Evolutionary conservation across 2,329 filamentous ascomycete species (phyloP).

Genomic region (Diaporthe destruens): DNA sequence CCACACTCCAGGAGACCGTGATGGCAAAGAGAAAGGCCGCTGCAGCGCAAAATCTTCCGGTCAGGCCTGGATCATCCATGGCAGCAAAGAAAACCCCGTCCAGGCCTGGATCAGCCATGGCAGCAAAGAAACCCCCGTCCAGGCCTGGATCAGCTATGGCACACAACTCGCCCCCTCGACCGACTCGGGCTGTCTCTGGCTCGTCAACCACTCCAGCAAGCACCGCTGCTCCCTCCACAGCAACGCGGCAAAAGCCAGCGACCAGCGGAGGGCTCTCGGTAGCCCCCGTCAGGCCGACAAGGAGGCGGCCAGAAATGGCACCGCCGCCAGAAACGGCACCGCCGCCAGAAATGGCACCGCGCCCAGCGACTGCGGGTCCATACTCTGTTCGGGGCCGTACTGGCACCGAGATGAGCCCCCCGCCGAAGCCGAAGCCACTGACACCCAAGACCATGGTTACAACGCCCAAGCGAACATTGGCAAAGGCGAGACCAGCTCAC

Average conservation of each 20-base stretch:
- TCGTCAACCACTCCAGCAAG: conserved; percentile 50
- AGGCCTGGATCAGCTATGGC: conserved; percentile 71
- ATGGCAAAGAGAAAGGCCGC: conserved; percentile 81
- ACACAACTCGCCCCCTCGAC: conserved; percentile 66
- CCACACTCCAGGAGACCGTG: conserved; percentile 85
- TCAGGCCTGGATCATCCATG: conserved; percentile 69
- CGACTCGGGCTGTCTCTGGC: conserved; percentile 54
- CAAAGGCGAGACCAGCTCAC: conserved; percentile 61
- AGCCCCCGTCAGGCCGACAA: conserved; percentile 72
- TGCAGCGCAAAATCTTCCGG: conserved; percentile 64
- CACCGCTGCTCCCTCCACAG: conserved; percentile 49
- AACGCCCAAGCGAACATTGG: conserved; percentile 65
- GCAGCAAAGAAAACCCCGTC: too few relatives aligned
- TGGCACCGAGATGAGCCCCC: conserved; percentile 36
- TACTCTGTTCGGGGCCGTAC: conserved; percentile 67
- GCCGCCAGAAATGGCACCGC: conserved; percentile 68
- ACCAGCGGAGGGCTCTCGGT: conserved; percentile 70
- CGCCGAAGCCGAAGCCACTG: conserved; percentile 57
- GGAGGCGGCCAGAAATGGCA: conserved; percentile 68
- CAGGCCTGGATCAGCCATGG: conserved; percentile 61
- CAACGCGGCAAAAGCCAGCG: conserved; percentile 58
- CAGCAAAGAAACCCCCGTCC: too few relatives aligned
- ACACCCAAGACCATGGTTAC: conserved; percentile 65
- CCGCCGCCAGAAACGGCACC: too few relatives aligned
- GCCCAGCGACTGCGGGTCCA: conserved; percentile 74